phyloP scores from a whole-genome alignment of 2,329 filamentous ascomycete species.

The Colletotrichum noveboracense region DNA sequence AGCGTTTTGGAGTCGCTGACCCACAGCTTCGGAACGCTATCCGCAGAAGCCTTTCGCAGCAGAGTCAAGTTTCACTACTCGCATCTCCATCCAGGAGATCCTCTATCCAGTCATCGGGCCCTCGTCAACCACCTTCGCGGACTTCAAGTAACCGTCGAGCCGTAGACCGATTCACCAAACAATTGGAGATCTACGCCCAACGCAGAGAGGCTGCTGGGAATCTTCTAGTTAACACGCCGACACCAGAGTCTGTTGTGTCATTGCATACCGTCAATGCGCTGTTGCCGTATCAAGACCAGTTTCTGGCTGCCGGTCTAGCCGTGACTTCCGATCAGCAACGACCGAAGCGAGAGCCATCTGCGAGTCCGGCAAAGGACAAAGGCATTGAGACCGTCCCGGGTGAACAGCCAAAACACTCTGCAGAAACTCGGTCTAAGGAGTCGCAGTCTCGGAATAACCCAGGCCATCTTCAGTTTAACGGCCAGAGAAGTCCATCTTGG shows the following conservation, averaged over 20 bases:
- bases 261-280: conserved; percentile 58
- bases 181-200: conserved; percentile 26
- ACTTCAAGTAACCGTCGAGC: conserved; percentile 48
- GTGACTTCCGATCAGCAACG: conserved; percentile 58
- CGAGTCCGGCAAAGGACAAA: neutral
- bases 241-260: conserved; percentile 46
- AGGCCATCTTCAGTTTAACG: conserved; percentile 14
- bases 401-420: neutral
- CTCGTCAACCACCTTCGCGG: conserved; percentile 33
- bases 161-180: conserved; percentile 35
- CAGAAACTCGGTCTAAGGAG: neutral
- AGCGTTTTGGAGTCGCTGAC: conserved; percentile 18
- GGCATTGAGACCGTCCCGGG: neutral
- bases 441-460: neutral
- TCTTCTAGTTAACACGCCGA: conserved; percentile 42
- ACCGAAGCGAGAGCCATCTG: conserved; percentile 19
- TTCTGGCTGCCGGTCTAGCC: conserved; percentile 58
- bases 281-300: conserved; percentile 58
- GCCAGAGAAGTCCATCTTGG: conserved; percentile 8
- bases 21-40: conserved; percentile 23
- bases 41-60: conserved; percentile 21
- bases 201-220: conserved; percentile 42
- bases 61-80: conserved; percentile 19
- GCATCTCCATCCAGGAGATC: conserved; percentile 3
- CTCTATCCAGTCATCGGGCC: neutral